Base-by-base conservation (phyloP, 2,329 filamentous ascomycete species). In the Hypoxylon sp. region DNA sequence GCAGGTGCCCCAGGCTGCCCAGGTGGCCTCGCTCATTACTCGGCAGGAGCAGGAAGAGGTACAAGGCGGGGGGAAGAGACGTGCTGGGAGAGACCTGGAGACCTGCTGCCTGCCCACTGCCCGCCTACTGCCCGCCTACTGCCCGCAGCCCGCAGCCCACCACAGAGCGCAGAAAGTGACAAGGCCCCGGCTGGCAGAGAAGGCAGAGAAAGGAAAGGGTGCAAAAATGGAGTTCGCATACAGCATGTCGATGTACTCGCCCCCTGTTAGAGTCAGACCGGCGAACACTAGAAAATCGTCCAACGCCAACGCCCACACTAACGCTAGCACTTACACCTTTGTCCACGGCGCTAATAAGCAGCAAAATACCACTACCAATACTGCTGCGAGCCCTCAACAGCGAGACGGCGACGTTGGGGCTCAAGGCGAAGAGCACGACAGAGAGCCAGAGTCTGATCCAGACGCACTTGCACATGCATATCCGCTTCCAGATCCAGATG, bases 221-320 rank as follows among this genome's bases (percentile, higher is more conserved):
- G n/a, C n/a, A n/a, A 65, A 62, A 55, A 66, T 66, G 64, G 64
- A 66, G 55, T 66, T 66, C 60, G 64, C 64, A 42, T 66, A 66
- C 58, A 65, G 62, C 45, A 40, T 66, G 45, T 48, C 46, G 15
- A 63, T 66, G 64, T 66, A 65, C 57, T 60, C 56, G 11, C 53
- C 62, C 62, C 64, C 64, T 66, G 64, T 62, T 48, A 53, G 54
- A 55, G 55, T 63, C 37, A 61, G 57, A 52, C 57, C 63, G 29
- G 57, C 50, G 49, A 61, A 57, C 55, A 41, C 53, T 58, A 63
- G 60, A 58, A 63, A 55, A 47, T 48, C 60, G 17, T 57, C 57
- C 21, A 42, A 35, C 24, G 42, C 46, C 50, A 61, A 54, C 47
- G 50, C 38, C 13, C 35, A 35, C 35, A 26, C 38, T 18, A 43